These are phyloP conservation scores for Starmerella vitae DNA, from an alignment of 805 yeast genomes.

Conservation along the genomic window DNA sequence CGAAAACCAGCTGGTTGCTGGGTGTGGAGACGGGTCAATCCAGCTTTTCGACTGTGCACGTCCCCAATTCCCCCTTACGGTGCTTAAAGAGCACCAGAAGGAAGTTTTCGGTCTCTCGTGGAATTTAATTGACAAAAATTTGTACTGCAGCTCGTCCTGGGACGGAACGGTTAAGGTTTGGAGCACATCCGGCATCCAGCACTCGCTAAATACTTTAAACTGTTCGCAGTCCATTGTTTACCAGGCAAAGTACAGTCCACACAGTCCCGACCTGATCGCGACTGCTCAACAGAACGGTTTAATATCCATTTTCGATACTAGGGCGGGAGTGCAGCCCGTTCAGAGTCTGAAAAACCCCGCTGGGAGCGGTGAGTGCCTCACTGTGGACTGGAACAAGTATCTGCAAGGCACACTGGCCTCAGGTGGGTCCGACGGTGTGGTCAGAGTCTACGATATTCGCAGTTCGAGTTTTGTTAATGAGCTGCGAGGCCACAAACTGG, in stretches of 20 bases:
- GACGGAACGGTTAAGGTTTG: constrained; percentile 67
- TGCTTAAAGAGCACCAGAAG: constrained; percentile 50
- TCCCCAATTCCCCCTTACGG: constrained; percentile 23
- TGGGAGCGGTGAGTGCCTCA: constrained; percentile 63
- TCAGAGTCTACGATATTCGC: constrained; percentile 79
- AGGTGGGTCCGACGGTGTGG: constrained; percentile 79
- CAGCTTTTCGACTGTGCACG: constrained; percentile 61
- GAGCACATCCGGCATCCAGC: constrained; percentile 19
- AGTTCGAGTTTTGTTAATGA: constrained; percentile 64
- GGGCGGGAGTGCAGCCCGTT: constrained; percentile 31
- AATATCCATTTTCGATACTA: constrained; percentile 67
- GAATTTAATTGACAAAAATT: constrained; percentile 54
- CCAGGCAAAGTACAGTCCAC: constrained; percentile 72
- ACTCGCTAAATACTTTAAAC: constrained; percentile 4
- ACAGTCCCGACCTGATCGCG: constrained; percentile 53
- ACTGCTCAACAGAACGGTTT: constrained; percentile 65
- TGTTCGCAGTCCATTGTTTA: constrained; percentile 37
- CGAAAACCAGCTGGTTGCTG: constrained; percentile 70
- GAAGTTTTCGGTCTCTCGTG: constrained; percentile 66
- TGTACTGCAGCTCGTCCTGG: constrained; percentile 76
- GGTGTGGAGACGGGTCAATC: constrained; percentile 83
- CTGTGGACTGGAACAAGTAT: constrained; percentile 86
- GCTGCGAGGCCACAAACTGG: constrained; percentile 75
- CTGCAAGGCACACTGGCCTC: constrained; percentile 66
- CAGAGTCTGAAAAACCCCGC: constrained; percentile 43